A percentile compares a stretch with the other conserved stretches of the same genome.
These are phyloP conservation scores for Tricholoma bakamatsutake DNA, from an alignment of 768 basidiomycete genomes.

Conservation along the genomic window DNA sequence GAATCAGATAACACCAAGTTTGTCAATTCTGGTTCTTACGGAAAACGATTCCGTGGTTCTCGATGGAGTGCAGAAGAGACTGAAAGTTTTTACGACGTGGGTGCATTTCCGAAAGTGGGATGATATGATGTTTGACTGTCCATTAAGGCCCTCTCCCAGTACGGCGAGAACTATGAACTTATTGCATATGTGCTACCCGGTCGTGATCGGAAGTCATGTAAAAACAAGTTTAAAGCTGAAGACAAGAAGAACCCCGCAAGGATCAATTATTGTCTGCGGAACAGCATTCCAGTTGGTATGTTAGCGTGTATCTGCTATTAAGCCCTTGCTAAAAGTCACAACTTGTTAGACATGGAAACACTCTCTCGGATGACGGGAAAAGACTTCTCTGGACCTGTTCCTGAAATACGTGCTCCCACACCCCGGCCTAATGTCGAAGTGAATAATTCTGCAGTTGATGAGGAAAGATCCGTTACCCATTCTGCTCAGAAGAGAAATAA, in stretches of 20 bases:
- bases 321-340: not conserved
- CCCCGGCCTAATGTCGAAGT: conserved; percentile 23
- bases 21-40: conserved; percentile 78
- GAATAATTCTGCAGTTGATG: conserved; percentile 9
- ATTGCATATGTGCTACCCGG: conserved; percentile 83
- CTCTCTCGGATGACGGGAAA: conserved; percentile 79
- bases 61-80: conserved; percentile 92
- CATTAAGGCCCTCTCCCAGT: conserved; percentile 69
- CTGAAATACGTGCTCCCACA: conserved; percentile 48
- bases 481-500: conserved; percentile 12
- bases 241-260: conserved; percentile 75
- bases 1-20: conserved; percentile 83
- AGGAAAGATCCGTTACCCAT: conserved; percentile 9
- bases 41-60: conserved; percentile 73
- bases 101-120: conserved; percentile 17
- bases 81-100: conserved; percentile 78
- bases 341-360: conserved; percentile 56
- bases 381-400: conserved; percentile 78
- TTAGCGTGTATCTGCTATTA: conserved; percentile 3
- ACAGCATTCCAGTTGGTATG: conserved; percentile 72
- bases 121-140: not conserved
- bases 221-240: conserved; percentile 90
- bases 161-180: conserved; percentile 90
- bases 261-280: conserved; percentile 71
- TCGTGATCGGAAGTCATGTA: conserved; percentile 84